Percentiles rank a stretch among this genome's conserved stretches.
phyloP scores from a whole-genome alignment of 2,329 filamentous ascomycete genomes.

The Claviceps fusiformis region DNA sequence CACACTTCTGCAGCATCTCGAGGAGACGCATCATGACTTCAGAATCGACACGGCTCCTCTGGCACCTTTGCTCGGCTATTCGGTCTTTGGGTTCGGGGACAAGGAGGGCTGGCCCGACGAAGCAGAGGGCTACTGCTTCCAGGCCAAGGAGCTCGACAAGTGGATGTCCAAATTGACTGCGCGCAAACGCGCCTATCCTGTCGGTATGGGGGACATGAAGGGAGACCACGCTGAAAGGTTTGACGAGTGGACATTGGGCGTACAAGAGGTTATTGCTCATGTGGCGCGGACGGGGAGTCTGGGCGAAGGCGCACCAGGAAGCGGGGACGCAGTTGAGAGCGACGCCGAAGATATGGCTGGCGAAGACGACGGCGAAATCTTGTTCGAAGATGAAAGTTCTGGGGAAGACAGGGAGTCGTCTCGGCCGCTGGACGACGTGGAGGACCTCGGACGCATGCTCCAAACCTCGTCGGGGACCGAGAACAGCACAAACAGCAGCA shows the following conservation, averaged over 20 bases:
- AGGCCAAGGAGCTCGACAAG: slow-evolving; percentile 78
- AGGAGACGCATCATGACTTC: slow-evolving; percentile 94
- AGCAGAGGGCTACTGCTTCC: slow-evolving; percentile 81
- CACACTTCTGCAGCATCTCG: slow-evolving; percentile 72
- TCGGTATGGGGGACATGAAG: slow-evolving; percentile 80
- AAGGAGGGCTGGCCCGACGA: slow-evolving; percentile 85
- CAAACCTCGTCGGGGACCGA: slow-evolving; percentile 31
- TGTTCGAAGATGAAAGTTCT: slow-evolving; percentile 27
- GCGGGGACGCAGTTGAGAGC: slow-evolving; percentile 73
- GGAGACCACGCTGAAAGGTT: slow-evolving; percentile 53
- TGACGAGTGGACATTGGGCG: slow-evolving; percentile 63
- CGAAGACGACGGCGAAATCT: slow-evolving; percentile 40
- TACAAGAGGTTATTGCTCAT: slow-evolving; percentile 55
- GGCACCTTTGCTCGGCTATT: slow-evolving; percentile 65
- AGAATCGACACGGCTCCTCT: slow-evolving; percentile 83
- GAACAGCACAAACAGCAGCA: slow-evolving; percentile 13
- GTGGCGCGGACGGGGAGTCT: slow-evolving; percentile 46
- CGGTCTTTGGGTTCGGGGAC: slow-evolving; percentile 89
- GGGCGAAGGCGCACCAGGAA: slow-evolving; percentile 58
- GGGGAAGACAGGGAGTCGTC: slow-evolving; percentile 20
- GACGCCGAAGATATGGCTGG: slow-evolving; percentile 59
- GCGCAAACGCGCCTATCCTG: slow-evolving; percentile 72
- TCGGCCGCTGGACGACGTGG: slow-evolving; percentile 57
- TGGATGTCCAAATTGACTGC: slow-evolving; percentile 96
- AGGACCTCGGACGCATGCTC: slow-evolving; percentile 63